phyloP scores from a whole-genome alignment of 371 early-diverging fungal species.

The Rhizopus delemar region DNA sequence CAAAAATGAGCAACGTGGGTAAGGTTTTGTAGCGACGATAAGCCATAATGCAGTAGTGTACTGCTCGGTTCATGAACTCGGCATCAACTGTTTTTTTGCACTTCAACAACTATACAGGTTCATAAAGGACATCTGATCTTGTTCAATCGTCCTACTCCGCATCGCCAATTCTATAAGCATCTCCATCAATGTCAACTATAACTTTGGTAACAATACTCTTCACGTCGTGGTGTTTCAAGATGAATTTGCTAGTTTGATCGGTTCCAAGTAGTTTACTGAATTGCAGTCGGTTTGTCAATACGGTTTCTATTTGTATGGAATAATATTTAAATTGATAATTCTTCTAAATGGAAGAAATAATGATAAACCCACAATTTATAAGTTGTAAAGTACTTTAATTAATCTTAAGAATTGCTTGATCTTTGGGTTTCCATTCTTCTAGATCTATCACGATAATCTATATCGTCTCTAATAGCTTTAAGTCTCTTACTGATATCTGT shows the following conservation, averaged over 20 bases:
- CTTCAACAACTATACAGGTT: slow-evolving; percentile 21
- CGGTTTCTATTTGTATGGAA: slow-evolving; percentile 18
- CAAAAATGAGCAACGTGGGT: slow-evolving; percentile 14
- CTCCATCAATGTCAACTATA: slow-evolving; percentile 15
- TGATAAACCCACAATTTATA: slow-evolving; percentile 17
- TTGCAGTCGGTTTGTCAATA: slow-evolving; percentile 14
- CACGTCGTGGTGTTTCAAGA: slow-evolving; percentile 21
- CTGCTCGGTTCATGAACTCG: slow-evolving; percentile 21
- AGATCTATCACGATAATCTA: too few relatives aligned
- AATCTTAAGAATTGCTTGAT: too few relatives aligned
- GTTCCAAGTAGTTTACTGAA: slow-evolving; percentile 17
- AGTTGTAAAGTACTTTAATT: too few relatives aligned
- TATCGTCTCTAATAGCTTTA: too few relatives aligned
- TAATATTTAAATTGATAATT: slow-evolving; percentile 11
- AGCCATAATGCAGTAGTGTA: slow-evolving; percentile 21
- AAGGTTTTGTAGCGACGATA: slow-evolving; percentile 17
- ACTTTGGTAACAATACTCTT: slow-evolving; percentile 18
- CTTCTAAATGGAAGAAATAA: slow-evolving; percentile 17
- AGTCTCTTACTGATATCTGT: too few relatives aligned
- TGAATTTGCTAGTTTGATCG: slow-evolving; percentile 21
- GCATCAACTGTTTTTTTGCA: slow-evolving; percentile 15
- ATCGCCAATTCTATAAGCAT: slow-evolving; percentile 20
- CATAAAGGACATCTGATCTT: slow-evolving; percentile 17
- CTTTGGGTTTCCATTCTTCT: too few relatives aligned
- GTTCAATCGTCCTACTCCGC: slow-evolving; percentile 18